These are phyloP conservation scores for Naganishia kalamii DNA, from an alignment of 768 basidiomycete species.

Conservation along the genomic window DNA sequence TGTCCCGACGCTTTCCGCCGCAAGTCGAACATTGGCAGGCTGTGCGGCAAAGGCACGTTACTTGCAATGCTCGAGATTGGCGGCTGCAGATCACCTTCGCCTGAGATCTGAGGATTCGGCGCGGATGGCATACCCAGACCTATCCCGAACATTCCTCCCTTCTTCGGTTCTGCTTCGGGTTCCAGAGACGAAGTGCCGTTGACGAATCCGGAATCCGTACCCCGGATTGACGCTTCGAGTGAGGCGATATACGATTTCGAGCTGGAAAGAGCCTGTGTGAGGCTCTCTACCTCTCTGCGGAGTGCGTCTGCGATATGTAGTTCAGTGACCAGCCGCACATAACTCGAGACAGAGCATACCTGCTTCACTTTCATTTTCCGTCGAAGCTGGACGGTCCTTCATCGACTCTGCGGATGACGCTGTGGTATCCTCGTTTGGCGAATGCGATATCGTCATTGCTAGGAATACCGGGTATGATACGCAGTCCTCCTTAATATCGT, in stretches of 20 bases:
- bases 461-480: background rate
- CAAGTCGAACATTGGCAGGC: conserved; percentile 4
- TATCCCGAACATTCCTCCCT: background rate
- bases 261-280: background rate
- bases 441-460: background rate
- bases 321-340: too few species aligned
- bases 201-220: background rate
- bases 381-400: background rate
- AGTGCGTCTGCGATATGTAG: background rate
- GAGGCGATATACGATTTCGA: conserved; percentile 2
- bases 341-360: background rate
- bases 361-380: background rate
- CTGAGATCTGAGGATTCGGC: background rate
- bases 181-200: background rate
- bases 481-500: too few species aligned
- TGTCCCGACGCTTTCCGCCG: conserved; percentile 9
- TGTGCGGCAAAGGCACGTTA: background rate
- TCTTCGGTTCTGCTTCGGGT: background rate
- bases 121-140: background rate
- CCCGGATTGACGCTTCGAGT: background rate
- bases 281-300: background rate
- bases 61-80: background rate
- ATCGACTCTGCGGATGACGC: background rate
- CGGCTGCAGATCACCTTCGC: background rate
- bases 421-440: background rate